phyloP scores from a whole-genome alignment of 2,329 filamentous ascomycete species.

The Chalaropsis thielavioides region DNA sequence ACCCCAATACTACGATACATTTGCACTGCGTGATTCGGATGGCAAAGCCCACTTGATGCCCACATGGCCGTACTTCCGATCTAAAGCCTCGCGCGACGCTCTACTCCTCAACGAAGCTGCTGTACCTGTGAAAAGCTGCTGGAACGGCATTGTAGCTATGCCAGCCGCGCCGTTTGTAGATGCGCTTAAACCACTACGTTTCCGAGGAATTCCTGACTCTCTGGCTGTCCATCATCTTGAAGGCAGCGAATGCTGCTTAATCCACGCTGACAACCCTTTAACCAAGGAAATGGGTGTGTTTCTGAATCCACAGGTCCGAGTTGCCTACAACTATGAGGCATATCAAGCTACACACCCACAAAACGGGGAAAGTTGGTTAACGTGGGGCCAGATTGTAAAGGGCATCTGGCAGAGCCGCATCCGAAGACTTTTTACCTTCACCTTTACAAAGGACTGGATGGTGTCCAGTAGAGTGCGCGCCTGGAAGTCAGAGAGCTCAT shows the following conservation, averaged over 20 bases:
- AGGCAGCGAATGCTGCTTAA: slow-evolving; percentile 66
- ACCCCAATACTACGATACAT: slow-evolving; percentile 46
- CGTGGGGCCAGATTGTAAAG: slow-evolving; percentile 32
- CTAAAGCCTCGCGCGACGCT: slow-evolving; percentile 36
- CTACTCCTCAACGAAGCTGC: slow-evolving; percentile 34
- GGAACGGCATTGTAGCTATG: slow-evolving; percentile 37
- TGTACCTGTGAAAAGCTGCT: slow-evolving; percentile 33
- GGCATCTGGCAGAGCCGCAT: slow-evolving; percentile 47
- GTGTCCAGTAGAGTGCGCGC: slow-evolving; percentile 27
- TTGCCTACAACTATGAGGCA: slow-evolving; percentile 44
- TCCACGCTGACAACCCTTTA: slow-evolving; percentile 56
- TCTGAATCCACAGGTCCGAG: slow-evolving; percentile 54
- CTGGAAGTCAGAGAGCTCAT: slow-evolving; percentile 27
- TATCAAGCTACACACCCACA: slow-evolving; percentile 35
- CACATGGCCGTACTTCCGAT: slow-evolving; percentile 46
- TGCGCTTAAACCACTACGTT: slow-evolving; percentile 32
- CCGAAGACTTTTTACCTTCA: slow-evolving; percentile 29
- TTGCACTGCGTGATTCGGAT: slow-evolving; percentile 41
- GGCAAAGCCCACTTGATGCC: slow-evolving; percentile 38
- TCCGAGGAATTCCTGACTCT: slow-evolving; percentile 48
- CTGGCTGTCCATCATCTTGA: slow-evolving; percentile 52
- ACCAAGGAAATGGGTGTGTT: slow-evolving; percentile 41
- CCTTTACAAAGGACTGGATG: slow-evolving; percentile 22
- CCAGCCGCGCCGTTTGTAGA: slow-evolving; percentile 41
- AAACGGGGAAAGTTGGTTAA: slow-evolving; percentile 31